phyloP scores from a whole-genome alignment of 495 filamentous ascomycete species.

The Corynascus novoguineensis region DNA sequence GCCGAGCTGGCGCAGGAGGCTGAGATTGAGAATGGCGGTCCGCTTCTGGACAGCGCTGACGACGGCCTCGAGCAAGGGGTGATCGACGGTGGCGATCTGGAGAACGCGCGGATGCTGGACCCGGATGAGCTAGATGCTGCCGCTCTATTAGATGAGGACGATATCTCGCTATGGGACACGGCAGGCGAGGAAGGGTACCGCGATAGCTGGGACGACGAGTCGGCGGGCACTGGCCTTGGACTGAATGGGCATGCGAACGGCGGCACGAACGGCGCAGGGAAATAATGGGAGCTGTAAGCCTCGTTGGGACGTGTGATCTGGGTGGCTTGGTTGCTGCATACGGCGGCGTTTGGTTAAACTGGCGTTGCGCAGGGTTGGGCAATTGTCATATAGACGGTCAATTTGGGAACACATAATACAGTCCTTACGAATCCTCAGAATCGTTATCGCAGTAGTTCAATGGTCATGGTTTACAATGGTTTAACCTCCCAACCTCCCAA shows the following conservation, averaged over 20 bases:
- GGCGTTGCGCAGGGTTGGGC: background rate
- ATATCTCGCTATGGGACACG: constrained; percentile 54
- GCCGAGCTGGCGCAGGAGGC: constrained; percentile 81
- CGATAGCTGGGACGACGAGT: constrained; percentile 31
- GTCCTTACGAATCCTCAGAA: no score
- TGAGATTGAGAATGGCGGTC: constrained; percentile 35
- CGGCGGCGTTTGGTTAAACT: background rate
- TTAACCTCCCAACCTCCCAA: no score
- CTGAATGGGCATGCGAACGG: background rate
- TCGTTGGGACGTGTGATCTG: background rate
- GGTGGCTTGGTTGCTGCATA: background rate
- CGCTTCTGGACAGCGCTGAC: constrained; percentile 12
- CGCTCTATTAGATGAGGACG: constrained; percentile 51
- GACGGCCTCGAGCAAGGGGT: constrained; percentile 13
- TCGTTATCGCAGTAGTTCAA: no score
- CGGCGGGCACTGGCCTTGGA: background rate
- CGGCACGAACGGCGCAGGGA: background rate
- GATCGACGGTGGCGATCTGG: constrained; percentile 24
- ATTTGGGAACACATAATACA: background rate
- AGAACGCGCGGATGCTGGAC: constrained; percentile 25
- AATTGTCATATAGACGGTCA: no score
- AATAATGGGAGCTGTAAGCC: background rate
- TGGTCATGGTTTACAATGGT: no score
- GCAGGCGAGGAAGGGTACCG: constrained; percentile 37
- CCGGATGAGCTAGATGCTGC: constrained; percentile 39